A percentile compares a stretch with the other conserved stretches of the same genome.
These are phyloP conservation scores for Kodamaea neixiangensis DNA, from an alignment of 805 yeast species.

Conservation along the genomic window DNA sequence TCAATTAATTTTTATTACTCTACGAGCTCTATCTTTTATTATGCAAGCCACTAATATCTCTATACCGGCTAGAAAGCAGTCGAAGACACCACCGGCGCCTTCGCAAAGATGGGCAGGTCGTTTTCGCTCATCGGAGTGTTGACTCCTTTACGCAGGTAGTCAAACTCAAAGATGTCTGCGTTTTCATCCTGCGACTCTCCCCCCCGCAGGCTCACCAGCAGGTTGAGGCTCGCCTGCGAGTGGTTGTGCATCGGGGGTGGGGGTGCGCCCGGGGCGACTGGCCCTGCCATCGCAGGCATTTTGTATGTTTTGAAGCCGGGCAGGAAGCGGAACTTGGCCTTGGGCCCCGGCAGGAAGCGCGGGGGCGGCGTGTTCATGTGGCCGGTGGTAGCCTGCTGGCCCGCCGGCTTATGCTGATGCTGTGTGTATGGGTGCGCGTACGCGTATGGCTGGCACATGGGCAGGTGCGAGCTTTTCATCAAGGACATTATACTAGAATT, in stretches of 20 bases:
- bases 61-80: not conserved
- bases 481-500: constrained; percentile 5
- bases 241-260: constrained; percentile 10
- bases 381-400: not conserved
- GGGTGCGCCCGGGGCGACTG: constrained; percentile 6
- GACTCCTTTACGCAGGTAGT: constrained; percentile 20
- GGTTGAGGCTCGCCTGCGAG: constrained; percentile 31
- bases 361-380: constrained; percentile 12
- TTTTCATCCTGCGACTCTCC: constrained; percentile 12
- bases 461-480: constrained; percentile 4
- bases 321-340: constrained; percentile 4
- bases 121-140: constrained; percentile 37
- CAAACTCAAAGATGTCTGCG: constrained; percentile 26
- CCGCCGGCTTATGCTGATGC: constrained; percentile 5
- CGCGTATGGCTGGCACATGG: constrained; percentile 6
- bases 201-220: constrained; percentile 18
- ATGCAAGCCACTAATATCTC: not conserved
- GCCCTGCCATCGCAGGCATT: not conserved
- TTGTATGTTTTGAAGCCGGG: constrained; percentile 1
- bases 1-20: not conserved
- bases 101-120: constrained; percentile 20
- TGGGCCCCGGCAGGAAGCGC: constrained; percentile 4
- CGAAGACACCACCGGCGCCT: constrained; percentile 5
- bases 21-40: not conserved
- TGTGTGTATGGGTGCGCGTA: constrained; percentile 6